phyloP scores from a whole-genome alignment of 2,329 filamentous ascomycete genomes.

The Myriangium duriaei region DNA sequence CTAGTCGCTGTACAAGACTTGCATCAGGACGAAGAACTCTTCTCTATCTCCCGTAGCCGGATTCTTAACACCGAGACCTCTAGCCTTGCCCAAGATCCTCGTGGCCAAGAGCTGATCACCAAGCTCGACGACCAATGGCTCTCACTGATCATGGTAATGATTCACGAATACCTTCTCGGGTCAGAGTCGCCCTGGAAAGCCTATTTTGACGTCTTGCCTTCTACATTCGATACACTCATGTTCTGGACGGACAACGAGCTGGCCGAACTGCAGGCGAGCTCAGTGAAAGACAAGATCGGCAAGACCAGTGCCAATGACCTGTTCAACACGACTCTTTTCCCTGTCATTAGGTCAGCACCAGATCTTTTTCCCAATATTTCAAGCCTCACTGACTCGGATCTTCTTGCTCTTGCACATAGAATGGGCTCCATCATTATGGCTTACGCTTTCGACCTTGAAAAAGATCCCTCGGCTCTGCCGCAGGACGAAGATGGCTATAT shows the following conservation, averaged over 20 bases:
- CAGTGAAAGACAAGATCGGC: conserved; percentile 65
- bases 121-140: conserved; percentile 34
- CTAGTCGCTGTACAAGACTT: conserved; percentile 61
- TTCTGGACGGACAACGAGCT: conserved; percentile 70
- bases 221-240: conserved; percentile 71
- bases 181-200: conserved; percentile 56
- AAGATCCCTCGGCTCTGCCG: conserved; percentile 34
- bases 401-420: conserved; percentile 52
- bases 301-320: conserved; percentile 56
- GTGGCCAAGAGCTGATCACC: conserved; percentile 17
- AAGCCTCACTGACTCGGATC: conserved; percentile 31
- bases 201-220: conserved; percentile 65
- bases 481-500: conserved; percentile 43
- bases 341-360: conserved; percentile 44
- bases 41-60: conserved; percentile 59
- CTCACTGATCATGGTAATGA: conserved; percentile 62
- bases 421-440: conserved; percentile 89
- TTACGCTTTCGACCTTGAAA: conserved; percentile 75
- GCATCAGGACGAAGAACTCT: conserved; percentile 60
- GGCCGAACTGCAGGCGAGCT: conserved; percentile 59
- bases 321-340: conserved; percentile 47
- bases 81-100: conserved; percentile 31
- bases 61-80: conserved; percentile 67
- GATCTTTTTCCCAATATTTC: conserved; percentile 32
- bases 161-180: conserved; percentile 57